Evolutionary conservation across 2,329 filamentous ascomycete species (phyloP), one percentile per base, ranked within the genome.

Genomic region (Talaromyces pinophilus): DNA sequence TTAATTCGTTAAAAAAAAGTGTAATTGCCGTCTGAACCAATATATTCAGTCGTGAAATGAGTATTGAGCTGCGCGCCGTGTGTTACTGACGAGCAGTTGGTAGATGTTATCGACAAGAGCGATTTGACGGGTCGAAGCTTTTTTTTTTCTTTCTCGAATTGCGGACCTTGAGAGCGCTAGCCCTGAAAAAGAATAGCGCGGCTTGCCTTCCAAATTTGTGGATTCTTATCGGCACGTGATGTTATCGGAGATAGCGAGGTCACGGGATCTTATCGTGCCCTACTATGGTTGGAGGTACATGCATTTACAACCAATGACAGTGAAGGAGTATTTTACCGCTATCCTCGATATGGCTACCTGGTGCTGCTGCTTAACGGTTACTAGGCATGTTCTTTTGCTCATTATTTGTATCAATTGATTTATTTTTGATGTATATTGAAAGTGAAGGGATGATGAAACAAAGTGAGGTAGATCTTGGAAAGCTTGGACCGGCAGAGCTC

Each of bases 81-180:
- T 17, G 54, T 67, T 63, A 61, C 19, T 60, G 44, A 59, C 54
- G 55, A 67, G 55, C 57, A 67, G 66, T 33, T 67, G 57, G 35
- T 62, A 65, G 62, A 57, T 64, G 63, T 38, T 67, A 50, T 67
- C 60, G 52, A 60, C 75, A 75, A 75, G 75, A 78, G 75, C 76
- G 25, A 74, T 77, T 62, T 61, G 77, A 77, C 69, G 69, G 69
- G 62, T 73, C 38, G 72, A 74, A 74, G 73, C 72, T 73, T 75
- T 73, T 73, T 73, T 75, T 73, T 73, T 64, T 59, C 74, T 75
- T 76, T 75, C 76, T 76, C 60, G 62, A 67, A 62, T 77, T 74
- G 76, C 78, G 78, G 78, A 77, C 76, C 72, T 75, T 72, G 72
- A 72, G 55, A 6, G 63, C 72, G 72, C 77, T 79, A 79, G 68